Evolutionary conservation across 768 basidiomycete genomes (phyloP).

Genomic region (Mycena rosella): DNA sequence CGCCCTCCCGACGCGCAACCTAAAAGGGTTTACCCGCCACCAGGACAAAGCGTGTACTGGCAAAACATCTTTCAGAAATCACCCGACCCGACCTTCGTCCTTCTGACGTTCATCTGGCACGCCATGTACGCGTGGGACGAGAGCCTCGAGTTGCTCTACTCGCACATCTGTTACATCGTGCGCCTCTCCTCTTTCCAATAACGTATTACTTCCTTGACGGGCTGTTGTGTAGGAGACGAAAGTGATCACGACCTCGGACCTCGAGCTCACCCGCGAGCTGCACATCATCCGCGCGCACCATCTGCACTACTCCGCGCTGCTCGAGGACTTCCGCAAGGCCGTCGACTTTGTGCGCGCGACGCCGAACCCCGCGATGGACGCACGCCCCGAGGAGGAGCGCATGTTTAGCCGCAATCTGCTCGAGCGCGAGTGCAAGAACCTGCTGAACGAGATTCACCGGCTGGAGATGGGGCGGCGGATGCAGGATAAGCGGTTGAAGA

Average conservation of each 20-base stretch:
- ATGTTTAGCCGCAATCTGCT: constrained; percentile 50
- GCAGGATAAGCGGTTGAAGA: constrained; percentile 64
- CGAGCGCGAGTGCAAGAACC: constrained; percentile 60
- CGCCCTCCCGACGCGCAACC: not conserved
- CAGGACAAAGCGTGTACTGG: constrained; percentile 62
- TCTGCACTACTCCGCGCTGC: constrained; percentile 67
- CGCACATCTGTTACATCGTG: constrained; percentile 64
- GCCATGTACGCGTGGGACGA: constrained; percentile 75
- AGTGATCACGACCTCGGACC: constrained; percentile 57
- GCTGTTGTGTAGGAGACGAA: constrained; percentile 57
- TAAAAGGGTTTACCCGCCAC: too few species aligned
- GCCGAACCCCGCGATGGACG: constrained; percentile 65
- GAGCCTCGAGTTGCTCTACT: constrained; percentile 65
- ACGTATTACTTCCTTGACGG: not conserved
- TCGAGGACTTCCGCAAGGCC: constrained; percentile 67
- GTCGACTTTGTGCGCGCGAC: constrained; percentile 64
- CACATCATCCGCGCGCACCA: constrained; percentile 72
- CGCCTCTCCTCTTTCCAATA: constrained; percentile 33
- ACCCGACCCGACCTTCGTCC: constrained; percentile 67
- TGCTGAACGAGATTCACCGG: constrained; percentile 64
- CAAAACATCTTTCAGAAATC: constrained; percentile 55
- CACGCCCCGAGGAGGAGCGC: constrained; percentile 44
- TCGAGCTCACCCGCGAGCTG: constrained; percentile 64
- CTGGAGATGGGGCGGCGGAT: constrained; percentile 54
- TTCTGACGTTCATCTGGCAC: constrained; percentile 70